Conservation (phyloP, 2,329 filamentous ascomycete genomes). For the Emmonsiellopsis sp. region DNA sequence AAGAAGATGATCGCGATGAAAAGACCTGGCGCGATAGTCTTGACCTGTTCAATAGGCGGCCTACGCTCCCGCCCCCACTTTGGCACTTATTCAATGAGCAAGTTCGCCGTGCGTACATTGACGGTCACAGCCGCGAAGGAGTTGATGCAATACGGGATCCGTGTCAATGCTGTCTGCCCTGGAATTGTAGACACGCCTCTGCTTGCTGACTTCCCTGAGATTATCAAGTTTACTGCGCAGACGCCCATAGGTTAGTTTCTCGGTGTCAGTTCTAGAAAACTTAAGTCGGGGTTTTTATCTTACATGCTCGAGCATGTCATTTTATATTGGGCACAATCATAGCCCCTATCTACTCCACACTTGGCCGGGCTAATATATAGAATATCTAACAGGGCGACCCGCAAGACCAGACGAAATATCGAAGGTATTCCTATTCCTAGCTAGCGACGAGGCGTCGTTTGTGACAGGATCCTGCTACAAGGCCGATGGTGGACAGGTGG, state of each 20-base stretch:
- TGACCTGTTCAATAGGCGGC: neutral
- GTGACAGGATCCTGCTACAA: neutral
- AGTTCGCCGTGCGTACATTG: neutral
- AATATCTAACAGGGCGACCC: neutral
- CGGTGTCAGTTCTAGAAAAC: neutral
- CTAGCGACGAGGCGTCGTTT: neutral
- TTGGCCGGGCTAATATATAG: neutral
- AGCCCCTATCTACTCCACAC: neutral
- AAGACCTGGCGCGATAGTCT: neutral
- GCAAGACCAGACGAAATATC: neutral
- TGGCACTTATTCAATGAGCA: neutral
- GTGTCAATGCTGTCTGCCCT: neutral
- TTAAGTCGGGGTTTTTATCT: neutral
- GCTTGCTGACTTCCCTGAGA: neutral
- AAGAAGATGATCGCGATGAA: neutral
- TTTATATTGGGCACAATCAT: too few relatives aligned
- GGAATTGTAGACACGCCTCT: neutral
- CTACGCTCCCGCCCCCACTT: neutral
- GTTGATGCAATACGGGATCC: neutral
- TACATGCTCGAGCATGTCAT: too few relatives aligned
- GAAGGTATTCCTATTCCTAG: neutral
- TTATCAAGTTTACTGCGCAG: neutral
- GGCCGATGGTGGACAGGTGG: neutral
- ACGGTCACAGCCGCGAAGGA: neutral
- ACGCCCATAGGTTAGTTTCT: neutral